Conservation (phyloP, 75 land plant genomes). For the Pinus albicaulis region DNA sequence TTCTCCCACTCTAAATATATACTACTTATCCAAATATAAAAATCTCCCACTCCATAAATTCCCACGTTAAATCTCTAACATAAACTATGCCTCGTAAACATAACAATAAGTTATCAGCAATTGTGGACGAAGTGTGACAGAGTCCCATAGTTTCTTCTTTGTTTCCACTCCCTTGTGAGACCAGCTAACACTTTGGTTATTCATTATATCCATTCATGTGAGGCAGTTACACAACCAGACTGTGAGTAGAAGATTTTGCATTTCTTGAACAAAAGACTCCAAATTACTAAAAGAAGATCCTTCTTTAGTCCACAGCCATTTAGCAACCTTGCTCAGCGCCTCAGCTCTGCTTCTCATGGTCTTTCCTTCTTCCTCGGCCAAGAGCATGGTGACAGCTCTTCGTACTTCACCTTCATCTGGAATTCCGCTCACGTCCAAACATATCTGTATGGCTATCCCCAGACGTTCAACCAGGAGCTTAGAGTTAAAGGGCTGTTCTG, state of each 20-base stretch:
- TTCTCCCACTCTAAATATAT: no score
- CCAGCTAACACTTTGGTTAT: no score
- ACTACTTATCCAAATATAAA: no score
- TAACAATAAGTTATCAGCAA: no score
- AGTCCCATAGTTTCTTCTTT: no score
- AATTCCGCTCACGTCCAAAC: background rate
- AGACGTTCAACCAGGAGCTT: slow-evolving; percentile 6
- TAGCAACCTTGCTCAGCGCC: background rate
- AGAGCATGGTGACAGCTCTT: background rate
- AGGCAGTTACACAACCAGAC: no score
- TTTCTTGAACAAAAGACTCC: background rate
- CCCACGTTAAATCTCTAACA: no score
- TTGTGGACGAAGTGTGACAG: no score
- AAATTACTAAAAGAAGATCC: background rate
- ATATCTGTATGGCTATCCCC: background rate
- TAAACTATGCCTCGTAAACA: no score
- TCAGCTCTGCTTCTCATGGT: background rate
- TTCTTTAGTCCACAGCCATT: background rate
- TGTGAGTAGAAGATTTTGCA: background rate
- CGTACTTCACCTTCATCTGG: background rate
- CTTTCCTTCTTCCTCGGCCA: background rate
- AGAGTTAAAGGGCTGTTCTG: slow-evolving; percentile 23
- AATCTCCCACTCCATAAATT: no score
- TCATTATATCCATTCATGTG: no score
- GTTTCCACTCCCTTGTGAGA: no score